These are phyloP conservation scores for Schrenkiella parvula DNA, from an alignment of 345 rosid genomes.

Conservation along the genomic window DNA sequence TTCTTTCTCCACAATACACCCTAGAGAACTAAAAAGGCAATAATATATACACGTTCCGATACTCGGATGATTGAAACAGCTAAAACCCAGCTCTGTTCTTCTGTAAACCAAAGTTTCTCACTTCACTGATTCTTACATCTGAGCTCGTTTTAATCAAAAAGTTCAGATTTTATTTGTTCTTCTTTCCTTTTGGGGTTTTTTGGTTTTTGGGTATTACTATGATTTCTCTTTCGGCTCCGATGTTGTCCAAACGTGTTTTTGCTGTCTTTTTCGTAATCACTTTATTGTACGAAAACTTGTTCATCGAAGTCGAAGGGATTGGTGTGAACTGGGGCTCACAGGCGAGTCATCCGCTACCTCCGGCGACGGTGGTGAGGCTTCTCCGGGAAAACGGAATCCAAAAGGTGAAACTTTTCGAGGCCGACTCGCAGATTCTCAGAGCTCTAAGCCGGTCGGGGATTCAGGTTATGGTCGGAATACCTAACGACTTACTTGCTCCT, in stretches of 20 bases:
- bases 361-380: constrained; percentile 51
- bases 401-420: constrained; percentile 75
- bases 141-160: not conserved
- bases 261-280: constrained; percentile 12
- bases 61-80: not conserved
- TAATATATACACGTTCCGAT: not conserved
- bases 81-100: constrained; percentile 20
- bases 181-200: not conserved
- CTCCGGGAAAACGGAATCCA: constrained; percentile 56
- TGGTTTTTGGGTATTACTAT: not conserved
- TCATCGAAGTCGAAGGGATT: constrained; percentile 31
- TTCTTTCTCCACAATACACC: constrained; percentile 8
- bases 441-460: constrained; percentile 57
- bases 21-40: not conserved
- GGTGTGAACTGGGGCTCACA: constrained; percentile 82
- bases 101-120: not conserved
- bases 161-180: not conserved
- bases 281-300: constrained; percentile 15
- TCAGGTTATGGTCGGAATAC: constrained; percentile 81
- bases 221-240: not conserved
- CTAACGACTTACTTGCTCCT: constrained; percentile 60
- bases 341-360: constrained; percentile 54
- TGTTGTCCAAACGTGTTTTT: constrained; percentile 18
- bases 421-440: constrained; percentile 42
- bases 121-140: constrained; percentile 25